Percentiles rank a stretch among this genome's conserved stretches.
Evolutionary conservation across 306 rosid genomes (phyloP).

Genomic region (Sechiopsis laciniata): DNA sequence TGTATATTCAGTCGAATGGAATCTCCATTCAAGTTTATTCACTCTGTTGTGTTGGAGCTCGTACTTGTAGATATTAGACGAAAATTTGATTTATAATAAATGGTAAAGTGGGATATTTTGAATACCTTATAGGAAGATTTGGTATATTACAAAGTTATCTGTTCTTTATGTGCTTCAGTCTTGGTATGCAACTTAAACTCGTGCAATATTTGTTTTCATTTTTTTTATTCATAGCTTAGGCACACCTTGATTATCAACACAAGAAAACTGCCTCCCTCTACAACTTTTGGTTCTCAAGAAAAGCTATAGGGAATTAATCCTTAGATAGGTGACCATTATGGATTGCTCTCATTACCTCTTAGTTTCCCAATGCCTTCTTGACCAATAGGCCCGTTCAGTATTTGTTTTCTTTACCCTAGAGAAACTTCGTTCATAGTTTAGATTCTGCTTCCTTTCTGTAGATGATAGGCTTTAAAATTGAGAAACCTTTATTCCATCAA

Average conservation of each 20-base stretch:
- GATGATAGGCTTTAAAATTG: background rate
- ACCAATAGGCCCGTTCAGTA: no score
- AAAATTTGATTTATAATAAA: background rate
- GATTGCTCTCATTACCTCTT: no score
- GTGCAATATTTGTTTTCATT: background rate
- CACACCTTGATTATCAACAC: no score
- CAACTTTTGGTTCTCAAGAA: no score
- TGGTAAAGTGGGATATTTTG: background rate
- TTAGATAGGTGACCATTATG: no score
- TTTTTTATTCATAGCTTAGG: no score
- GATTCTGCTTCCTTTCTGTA: background rate
- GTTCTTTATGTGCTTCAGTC: background rate
- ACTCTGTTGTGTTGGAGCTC: background rate
- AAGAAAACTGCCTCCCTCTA: no score
- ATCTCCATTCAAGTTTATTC: background rate
- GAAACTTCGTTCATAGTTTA: background rate
- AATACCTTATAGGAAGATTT: background rate
- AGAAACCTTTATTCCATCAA: background rate
- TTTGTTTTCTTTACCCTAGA: background rate
- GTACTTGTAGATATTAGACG: background rate
- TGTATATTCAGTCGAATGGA: no score
- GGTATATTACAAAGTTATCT: background rate
- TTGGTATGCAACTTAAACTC: background rate
- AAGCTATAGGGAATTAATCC: no score
- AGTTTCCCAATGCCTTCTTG: no score